Evolutionary conservation across 257 asterid species (phyloP), one percentile per base, ranked within the genome.

Genomic region (Solanum chmielewskii): DNA sequence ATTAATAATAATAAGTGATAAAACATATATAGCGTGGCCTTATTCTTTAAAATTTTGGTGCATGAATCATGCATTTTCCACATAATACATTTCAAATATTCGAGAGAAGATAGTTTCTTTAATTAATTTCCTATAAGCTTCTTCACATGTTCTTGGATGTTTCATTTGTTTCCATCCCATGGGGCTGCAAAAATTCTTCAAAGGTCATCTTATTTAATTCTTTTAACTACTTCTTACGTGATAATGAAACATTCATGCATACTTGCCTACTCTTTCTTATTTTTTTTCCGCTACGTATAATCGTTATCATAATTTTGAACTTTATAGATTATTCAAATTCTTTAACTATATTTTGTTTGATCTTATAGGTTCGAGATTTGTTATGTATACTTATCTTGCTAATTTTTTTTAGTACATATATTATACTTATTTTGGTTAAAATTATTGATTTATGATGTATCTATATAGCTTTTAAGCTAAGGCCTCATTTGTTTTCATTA

Each of bases 101-200:
- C 69, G 69, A 49, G 3, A 59, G 11, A 37, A 15, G 10, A 73
- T 20, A 11, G 11, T 39, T 21, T 37, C 3, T 4, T 56, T n/a
- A 16, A 85, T 56, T n/a, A n/a, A 71, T 92, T 93, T 87, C 91
- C 66, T 80, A 7, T 9, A 42, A 59, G 76, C 89, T 93, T 88
- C 93, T 88, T 91, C 62, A 20, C 41, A 84, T 87, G 91, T 94
- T 94, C 96, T 89, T 11, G 95, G 95, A 87, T 86, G 92, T 37
- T 95, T 94, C 96, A 90, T 85, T 78, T 84, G 11, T 66, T 87
- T 89, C 88, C 88, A 70, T 87, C 45, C 59, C 91, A 88, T 78
- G 87, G 87, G 91, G 86, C 91, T 90, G 92, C 89, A 87, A 25
- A 64, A 83, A 62, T 64, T 44, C 56, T 77, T 71, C 83, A 83